Percentiles rank a stretch among this genome's conserved stretches.
Conservation (phyloP, 495 filamentous ascomycete genomes). For the Aspergillus nidulans region DNA sequence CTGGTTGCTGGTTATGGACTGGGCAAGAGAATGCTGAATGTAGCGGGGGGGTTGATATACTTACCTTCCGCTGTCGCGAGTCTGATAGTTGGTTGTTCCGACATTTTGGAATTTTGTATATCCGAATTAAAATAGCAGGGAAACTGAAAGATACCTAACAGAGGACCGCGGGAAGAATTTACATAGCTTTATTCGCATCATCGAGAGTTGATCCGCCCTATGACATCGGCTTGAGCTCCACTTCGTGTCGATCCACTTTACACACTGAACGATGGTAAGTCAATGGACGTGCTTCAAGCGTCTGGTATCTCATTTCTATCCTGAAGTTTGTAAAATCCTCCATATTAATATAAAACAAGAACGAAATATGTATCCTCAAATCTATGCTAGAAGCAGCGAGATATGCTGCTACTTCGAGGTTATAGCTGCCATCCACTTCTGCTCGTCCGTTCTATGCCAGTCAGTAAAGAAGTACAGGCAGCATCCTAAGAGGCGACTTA, state of each 20-base stretch:
- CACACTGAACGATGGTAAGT: not conserved
- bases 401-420: constrained; percentile 37
- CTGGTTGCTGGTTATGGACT: not conserved
- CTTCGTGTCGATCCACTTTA: not conserved
- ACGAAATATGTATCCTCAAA: not conserved
- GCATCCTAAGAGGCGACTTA: constrained; percentile 36
- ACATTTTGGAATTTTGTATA: constrained; percentile 20
- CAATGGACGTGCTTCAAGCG: not conserved
- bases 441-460: constrained; percentile 65
- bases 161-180: not conserved
- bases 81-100: constrained; percentile 41
- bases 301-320: not conserved
- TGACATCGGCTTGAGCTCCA: constrained; percentile 5
- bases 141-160: not conserved
- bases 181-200: not conserved
- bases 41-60: not conserved
- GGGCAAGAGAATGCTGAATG: not conserved
- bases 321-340: not conserved
- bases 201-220: not conserved
- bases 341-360: constrained; percentile 6
- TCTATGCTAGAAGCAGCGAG: not conserved
- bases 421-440: constrained; percentile 85
- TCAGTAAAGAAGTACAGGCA: constrained; percentile 7
- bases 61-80: constrained; percentile 45
- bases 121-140: not conserved